phyloP scores from a whole-genome alignment of 805 yeast species.

The Starmerella khaoyaiensis region DNA sequence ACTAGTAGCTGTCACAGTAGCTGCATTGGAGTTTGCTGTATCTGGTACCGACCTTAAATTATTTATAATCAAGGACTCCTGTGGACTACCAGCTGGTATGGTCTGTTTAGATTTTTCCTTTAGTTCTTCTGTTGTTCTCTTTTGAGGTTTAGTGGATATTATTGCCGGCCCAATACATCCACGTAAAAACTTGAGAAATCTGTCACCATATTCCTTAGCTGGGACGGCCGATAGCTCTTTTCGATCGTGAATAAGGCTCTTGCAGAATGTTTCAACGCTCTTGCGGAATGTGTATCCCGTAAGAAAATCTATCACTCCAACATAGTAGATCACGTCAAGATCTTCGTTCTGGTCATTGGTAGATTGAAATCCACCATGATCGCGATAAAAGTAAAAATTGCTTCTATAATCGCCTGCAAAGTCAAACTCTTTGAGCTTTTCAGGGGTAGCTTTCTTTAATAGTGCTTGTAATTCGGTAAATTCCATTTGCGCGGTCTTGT shows the following conservation, averaged over 20 bases:
- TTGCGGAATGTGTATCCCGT: slow-evolving; percentile 51
- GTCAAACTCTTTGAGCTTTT: slow-evolving; percentile 25
- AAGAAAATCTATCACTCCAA: slow-evolving; percentile 89
- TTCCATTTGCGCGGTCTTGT: slow-evolving; percentile 18
- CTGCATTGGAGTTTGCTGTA: too few species aligned
- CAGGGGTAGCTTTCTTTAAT: slow-evolving; percentile 27
- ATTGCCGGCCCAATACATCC: slow-evolving; percentile 21
- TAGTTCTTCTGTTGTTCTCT: slow-evolving; percentile 7
- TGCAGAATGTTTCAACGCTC: slow-evolving; percentile 72
- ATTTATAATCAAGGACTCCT: too few species aligned
- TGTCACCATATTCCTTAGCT: slow-evolving; percentile 74
- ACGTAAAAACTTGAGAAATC: slow-evolving; percentile 61
- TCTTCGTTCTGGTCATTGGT: slow-evolving; percentile 53
- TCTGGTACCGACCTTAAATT: too few species aligned
- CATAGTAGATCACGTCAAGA: slow-evolving; percentile 57
- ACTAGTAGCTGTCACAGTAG: too few species aligned
- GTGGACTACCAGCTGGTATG: too few species aligned
- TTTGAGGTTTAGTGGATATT: slow-evolving; percentile 6
- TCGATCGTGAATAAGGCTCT: slow-evolving; percentile 56
- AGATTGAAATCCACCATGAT: slow-evolving; percentile 74
- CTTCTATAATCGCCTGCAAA: slow-evolving; percentile 24
- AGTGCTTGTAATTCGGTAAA: slow-evolving; percentile 27
- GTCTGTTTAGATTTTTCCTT: neutral
- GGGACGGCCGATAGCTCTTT: slow-evolving; percentile 78
- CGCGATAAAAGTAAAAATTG: slow-evolving; percentile 51